Evolutionary conservation across 148 eudicot species (phyloP).

Genomic region (Nyssa sinensis): DNA sequence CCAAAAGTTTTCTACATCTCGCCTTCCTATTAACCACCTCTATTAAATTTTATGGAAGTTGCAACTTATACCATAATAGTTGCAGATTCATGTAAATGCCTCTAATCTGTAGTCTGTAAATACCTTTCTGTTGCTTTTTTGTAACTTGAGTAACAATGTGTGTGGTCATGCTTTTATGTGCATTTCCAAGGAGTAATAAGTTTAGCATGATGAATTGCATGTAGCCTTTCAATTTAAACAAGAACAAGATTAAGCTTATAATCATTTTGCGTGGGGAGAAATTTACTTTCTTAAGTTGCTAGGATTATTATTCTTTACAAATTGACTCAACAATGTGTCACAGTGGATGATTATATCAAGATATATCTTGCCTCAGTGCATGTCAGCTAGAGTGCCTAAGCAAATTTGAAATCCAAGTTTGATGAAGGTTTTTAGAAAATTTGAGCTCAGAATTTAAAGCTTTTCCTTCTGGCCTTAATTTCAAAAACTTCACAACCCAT

Average conservation of each 20-base stretch:
- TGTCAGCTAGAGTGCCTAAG: background rate
- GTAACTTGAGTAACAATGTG: background rate
- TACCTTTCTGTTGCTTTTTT: conserved; percentile 2
- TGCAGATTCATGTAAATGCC: background rate
- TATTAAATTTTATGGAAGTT: background rate
- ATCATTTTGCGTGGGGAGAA: background rate
- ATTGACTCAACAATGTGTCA: background rate
- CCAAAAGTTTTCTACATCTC: background rate
- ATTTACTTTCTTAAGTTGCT: background rate
- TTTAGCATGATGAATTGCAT: background rate
- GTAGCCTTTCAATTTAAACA: background rate
- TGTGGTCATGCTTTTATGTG: background rate
- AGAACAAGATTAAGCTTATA: background rate
- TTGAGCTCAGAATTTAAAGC: background rate
- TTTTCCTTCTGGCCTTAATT: background rate
- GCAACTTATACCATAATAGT: background rate
- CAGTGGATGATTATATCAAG: background rate
- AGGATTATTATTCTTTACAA: background rate
- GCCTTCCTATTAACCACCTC: background rate
- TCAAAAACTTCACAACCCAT: background rate
- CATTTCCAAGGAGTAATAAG: background rate
- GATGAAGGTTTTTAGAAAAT: background rate
- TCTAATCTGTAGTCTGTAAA: background rate
- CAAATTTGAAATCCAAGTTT: background rate
- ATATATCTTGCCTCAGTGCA: background rate